Evolutionary conservation across 306 rosid species (phyloP).

Genomic region (Fagus sylvatica): DNA sequence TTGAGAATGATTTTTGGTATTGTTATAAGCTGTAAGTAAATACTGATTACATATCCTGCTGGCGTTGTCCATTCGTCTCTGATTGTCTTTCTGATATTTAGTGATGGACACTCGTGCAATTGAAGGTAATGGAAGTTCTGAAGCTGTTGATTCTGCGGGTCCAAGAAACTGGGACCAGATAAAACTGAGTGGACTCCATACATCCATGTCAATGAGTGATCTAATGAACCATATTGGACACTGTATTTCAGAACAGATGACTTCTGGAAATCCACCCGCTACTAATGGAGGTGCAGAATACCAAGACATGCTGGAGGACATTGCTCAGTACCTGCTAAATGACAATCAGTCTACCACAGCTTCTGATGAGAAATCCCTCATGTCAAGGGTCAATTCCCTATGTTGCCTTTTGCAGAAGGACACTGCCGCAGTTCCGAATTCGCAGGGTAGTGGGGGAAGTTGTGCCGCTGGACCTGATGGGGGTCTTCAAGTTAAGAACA

Average conservation of each 20-base stretch:
- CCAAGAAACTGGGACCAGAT: slow-evolving; percentile 61
- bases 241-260: slow-evolving; percentile 71
- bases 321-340: slow-evolving; percentile 66
- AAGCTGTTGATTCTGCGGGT: slow-evolving; percentile 47
- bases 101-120: slow-evolving; percentile 51
- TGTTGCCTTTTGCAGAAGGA: slow-evolving; percentile 84
- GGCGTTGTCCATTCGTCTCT: slow-evolving; percentile 7
- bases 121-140: slow-evolving; percentile 66
- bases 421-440: slow-evolving; percentile 42
- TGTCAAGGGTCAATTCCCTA: slow-evolving; percentile 88
- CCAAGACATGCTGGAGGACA: slow-evolving; percentile 64
- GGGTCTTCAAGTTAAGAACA: slow-evolving; percentile 26
- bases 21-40: neutral
- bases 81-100: slow-evolving; percentile 19
- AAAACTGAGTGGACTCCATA: slow-evolving; percentile 63
- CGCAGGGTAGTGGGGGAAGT: slow-evolving; percentile 30
- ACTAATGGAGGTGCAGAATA: slow-evolving; percentile 45
- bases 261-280: slow-evolving; percentile 49
- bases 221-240: slow-evolving; percentile 67
- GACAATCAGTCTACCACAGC: slow-evolving; percentile 62
- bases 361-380: slow-evolving; percentile 80
- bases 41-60: neutral
- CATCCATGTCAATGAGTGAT: slow-evolving; percentile 79
- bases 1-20: neutral
- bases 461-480: slow-evolving; percentile 27